phyloP scores from a whole-genome alignment of 768 basidiomycete species.

The Pholiota molesta region DNA sequence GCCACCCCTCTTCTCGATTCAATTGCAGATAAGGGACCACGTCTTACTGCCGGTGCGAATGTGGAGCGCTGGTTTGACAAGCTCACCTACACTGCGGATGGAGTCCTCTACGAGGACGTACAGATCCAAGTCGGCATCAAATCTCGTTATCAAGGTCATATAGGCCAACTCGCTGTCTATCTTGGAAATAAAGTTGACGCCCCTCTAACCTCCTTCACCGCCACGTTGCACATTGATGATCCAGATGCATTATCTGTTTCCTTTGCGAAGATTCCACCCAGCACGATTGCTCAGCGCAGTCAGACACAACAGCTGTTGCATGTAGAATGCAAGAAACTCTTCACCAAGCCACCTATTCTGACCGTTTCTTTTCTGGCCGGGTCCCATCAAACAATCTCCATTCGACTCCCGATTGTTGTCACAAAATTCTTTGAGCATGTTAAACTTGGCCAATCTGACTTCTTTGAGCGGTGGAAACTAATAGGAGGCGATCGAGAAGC shows the following conservation, averaged over 20 bases:
- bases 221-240: conserved; percentile 73
- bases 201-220: conserved; percentile 90
- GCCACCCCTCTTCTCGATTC: conserved; percentile 17
- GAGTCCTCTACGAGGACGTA: conserved; percentile 93
- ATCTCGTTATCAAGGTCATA: conserved; percentile 92
- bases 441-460: conserved; percentile 78
- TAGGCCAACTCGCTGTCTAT: conserved; percentile 93
- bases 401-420: conserved; percentile 85
- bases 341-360: conserved; percentile 75
- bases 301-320: conserved; percentile 94
- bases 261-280: conserved; percentile 91
- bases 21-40: conserved; percentile 45
- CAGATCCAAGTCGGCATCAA: conserved; percentile 97
- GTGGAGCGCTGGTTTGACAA: conserved; percentile 91
- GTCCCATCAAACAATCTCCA: conserved; percentile 81
- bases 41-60: conserved; percentile 66
- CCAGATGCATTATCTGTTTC: conserved; percentile 77
- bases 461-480: conserved; percentile 98
- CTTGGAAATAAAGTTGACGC: conserved; percentile 93
- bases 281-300: conserved; percentile 74
- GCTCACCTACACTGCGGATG: conserved; percentile 77
- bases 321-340: conserved; percentile 91
- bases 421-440: conserved; percentile 96
- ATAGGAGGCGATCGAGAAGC: conserved; percentile 97
- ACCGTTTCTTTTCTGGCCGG: conserved; percentile 92